These are phyloP conservation scores for Austroboletus festivus DNA, from an alignment of 768 basidiomycete species.

Conservation along the genomic window DNA sequence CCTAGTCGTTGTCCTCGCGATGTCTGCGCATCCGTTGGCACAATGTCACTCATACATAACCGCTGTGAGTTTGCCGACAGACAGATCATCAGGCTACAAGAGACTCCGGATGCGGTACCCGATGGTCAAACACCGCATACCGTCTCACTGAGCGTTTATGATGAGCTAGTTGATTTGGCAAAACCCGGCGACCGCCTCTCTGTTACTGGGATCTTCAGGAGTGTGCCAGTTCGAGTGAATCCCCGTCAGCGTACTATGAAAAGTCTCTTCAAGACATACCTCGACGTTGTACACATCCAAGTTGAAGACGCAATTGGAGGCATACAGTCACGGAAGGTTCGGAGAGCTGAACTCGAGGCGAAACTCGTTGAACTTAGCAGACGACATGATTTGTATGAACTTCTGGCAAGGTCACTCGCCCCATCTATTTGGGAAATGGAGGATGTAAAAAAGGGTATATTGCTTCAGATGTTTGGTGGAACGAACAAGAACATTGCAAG, in stretches of 20 bases:
- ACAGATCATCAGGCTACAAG: conserved; percentile 93
- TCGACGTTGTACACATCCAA: conserved; percentile 92
- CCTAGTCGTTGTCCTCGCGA: conserved; percentile 91
- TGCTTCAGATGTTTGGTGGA: conserved; percentile 94
- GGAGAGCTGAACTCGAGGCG: conserved; percentile 72
- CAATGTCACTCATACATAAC: conserved; percentile 95
- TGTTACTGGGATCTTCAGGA: conserved; percentile 92
- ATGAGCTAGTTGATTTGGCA: conserved; percentile 93
- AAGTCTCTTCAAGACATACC: conserved; percentile 94
- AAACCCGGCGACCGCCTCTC: conserved; percentile 94
- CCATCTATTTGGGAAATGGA: conserved; percentile 98
- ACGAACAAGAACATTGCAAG: conserved; percentile 93
- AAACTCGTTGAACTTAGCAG: conserved; percentile 71
- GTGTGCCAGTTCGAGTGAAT: conserved; percentile 93
- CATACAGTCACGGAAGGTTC: conserved; percentile 34
- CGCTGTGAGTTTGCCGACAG: conserved; percentile 95
- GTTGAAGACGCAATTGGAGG: conserved; percentile 47
- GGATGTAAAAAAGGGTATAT: conserved; percentile 97
- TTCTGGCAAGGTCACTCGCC: conserved; percentile 80
- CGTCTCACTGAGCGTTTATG: conserved; percentile 95
- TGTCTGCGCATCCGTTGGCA: conserved; percentile 81
- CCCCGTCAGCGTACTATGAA: conserved; percentile 89
- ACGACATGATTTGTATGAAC: conserved; percentile 80
- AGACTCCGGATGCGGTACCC: conserved; percentile 96
- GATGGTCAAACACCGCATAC: conserved; percentile 99